phyloP scores from a whole-genome alignment of 306 rosid genomes.

The Abrus precatorius region DNA sequence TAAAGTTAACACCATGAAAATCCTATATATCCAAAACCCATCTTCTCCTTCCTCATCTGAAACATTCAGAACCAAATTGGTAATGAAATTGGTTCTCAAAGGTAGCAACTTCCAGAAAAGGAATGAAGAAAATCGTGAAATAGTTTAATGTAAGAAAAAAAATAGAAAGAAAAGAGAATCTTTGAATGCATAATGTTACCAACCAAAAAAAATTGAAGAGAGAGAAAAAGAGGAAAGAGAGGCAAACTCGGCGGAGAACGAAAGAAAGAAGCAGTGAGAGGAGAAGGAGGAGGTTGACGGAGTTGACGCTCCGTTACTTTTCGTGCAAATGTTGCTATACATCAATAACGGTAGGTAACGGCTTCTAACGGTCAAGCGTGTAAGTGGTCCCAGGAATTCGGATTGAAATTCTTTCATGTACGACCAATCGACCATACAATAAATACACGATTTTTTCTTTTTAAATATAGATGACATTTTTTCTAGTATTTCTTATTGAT shows the following conservation, averaged over 20 bases:
- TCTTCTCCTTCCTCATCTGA: neutral
- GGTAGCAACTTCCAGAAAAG: constrained; percentile 21
- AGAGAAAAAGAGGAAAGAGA: neutral
- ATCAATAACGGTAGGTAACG: constrained; percentile 13
- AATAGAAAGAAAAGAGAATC: neutral
- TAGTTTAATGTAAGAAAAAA: neutral
- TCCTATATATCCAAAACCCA: neutral
- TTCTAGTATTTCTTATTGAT: too few species aligned
- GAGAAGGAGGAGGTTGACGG: constrained; percentile 19
- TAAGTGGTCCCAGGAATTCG: neutral
- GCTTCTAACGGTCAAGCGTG: neutral
- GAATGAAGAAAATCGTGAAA: neutral
- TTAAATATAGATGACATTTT: too few species aligned
- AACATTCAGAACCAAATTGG: constrained; percentile 9
- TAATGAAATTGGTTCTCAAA: constrained; percentile 16
- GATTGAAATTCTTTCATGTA: too few species aligned
- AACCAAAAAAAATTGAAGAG: neutral
- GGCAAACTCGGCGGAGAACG: neutral
- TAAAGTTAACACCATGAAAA: constrained; percentile 5
- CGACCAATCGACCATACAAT: too few species aligned
- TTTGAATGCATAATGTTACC: neutral
- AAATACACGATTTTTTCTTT: too few species aligned
- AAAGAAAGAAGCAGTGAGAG: neutral
- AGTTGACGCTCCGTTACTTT: constrained; percentile 42
- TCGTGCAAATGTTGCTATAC: neutral